Evolutionary conservation across 495 filamentous ascomycete genomes (phyloP).

Genomic region (Rostrohypoxylon terebratum): DNA sequence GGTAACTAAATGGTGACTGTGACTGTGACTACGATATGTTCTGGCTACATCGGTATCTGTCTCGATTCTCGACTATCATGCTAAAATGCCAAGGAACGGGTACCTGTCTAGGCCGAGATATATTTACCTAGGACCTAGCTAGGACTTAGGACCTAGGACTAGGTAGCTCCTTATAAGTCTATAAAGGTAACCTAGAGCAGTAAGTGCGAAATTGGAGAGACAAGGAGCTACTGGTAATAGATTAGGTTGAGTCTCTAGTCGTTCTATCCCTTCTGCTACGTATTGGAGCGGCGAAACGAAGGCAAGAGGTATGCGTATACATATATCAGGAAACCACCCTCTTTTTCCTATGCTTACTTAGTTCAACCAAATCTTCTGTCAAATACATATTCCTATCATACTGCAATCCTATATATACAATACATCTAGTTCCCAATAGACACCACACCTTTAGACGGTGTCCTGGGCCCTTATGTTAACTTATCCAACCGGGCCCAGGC

Average conservation of each 20-base stretch:
- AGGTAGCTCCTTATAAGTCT: not conserved
- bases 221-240: not conserved
- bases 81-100: too few relatives aligned
- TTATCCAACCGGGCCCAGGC: slow-evolving; percentile 27
- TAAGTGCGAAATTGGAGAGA: not conserved
- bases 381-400: not conserved
- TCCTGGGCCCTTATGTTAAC: slow-evolving; percentile 30
- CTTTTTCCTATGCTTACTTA: not conserved
- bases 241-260: too few relatives aligned
- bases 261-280: not conserved
- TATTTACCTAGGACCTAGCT: too few relatives aligned
- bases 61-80: too few relatives aligned
- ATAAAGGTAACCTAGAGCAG: not conserved
- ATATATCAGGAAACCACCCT: not conserved
- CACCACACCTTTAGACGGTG: slow-evolving; percentile 33
- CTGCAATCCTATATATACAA: slow-evolving; percentile 20
- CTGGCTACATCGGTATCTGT: not conserved
- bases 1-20: too few relatives aligned
- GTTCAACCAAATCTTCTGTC: not conserved
- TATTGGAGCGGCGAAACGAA: not conserved
- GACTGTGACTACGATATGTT: not conserved
- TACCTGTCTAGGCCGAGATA: too few relatives aligned
- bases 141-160: too few relatives aligned
- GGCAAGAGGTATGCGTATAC: not conserved
- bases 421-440: slow-evolving; percentile 26